Evolutionary conservation across 2,329 filamentous ascomycete species (phyloP), one percentile per base, ranked within the genome.

Genomic region (Ascochyta clinopodiicola): DNA sequence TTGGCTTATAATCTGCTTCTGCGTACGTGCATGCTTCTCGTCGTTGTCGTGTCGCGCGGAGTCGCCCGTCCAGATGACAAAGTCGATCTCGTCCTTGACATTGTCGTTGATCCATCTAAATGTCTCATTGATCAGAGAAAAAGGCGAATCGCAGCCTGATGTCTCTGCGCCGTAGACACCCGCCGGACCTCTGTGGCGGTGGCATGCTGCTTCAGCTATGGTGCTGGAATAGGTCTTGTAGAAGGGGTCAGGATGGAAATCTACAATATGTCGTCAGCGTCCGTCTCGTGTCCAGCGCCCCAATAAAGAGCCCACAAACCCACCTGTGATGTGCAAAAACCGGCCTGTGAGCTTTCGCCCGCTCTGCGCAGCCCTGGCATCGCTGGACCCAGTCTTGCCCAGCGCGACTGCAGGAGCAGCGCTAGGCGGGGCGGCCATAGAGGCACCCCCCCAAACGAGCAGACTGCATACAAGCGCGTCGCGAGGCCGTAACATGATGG

Each of bases 21-120:
- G 82, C 34, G 83, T 90, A 62, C 95, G 89, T 12, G 94, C 94
- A 31, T 90, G 81, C 43, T 84, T 77, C 73, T 94, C 90, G 72
- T 96, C 92, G 74, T 89, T 94, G 75, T 96, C 93, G 76, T 97
- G 92, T 61, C 92, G 86, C 19, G 90, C 91, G 29, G 89, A 94
- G 75, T 97, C 92, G 62, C 92, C 92, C 1, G 93, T 96, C 92
- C 92, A 96, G 44, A 96, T 80, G 44, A 96, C 88, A 72, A 97
- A 97, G 74, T 97, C 92, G 61, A 97, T 84, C 3, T 87, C 78
- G 71, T 93, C 89, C 70, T 85, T 88, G 54, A 96, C 71, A 67
- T 96, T 88, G 38, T 87, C 83, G 39, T 86, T 81, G 46, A 99
- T 89, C 94, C 94, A 99, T 68, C 88, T 83, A 70, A 98, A 91